A percentile compares a stretch with the other conserved stretches of the same genome.
Evolutionary conservation across 345 rosid species (phyloP).

Genomic region (Pelargonium nanum): DNA sequence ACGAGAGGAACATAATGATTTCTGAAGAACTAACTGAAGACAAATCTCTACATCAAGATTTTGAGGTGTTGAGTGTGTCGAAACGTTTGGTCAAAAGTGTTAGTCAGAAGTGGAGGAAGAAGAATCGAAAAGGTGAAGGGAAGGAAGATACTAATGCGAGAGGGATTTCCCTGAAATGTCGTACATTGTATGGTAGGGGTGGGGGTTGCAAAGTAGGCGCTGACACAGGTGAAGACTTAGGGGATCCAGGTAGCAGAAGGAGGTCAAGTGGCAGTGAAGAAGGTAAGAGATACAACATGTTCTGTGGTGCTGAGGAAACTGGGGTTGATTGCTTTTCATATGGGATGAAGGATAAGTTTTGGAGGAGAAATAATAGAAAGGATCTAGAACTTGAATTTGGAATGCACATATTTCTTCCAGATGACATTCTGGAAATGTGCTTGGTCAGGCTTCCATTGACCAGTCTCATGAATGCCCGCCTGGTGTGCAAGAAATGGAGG

Average conservation of each 20-base stretch:
- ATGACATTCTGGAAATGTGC: slow-evolving; percentile 85
- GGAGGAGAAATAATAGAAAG: slow-evolving; percentile 60
- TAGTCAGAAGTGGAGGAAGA: slow-evolving; percentile 68
- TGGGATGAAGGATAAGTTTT: slow-evolving; percentile 71
- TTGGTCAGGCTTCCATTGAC: slow-evolving; percentile 80
- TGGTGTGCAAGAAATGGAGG: slow-evolving; percentile 94
- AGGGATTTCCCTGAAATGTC: slow-evolving; percentile 59
- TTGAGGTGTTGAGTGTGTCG: slow-evolving; percentile 61
- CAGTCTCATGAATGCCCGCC: slow-evolving; percentile 76
- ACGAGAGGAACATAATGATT: background rate
- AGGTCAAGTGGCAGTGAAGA: slow-evolving; percentile 78
- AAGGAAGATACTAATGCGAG: slow-evolving; percentile 34
- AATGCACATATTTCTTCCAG: slow-evolving; percentile 69
- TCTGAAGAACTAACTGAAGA: slow-evolving; percentile 22
- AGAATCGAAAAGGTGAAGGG: slow-evolving; percentile 34
- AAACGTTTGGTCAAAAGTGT: slow-evolving; percentile 66
- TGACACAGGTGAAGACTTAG: slow-evolving; percentile 69
- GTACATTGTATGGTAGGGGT: slow-evolving; percentile 57
- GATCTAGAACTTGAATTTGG: slow-evolving; percentile 21
- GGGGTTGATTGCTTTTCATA: slow-evolving; percentile 80
- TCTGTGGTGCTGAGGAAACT: slow-evolving; percentile 64
- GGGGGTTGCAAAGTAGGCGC: slow-evolving; percentile 98
- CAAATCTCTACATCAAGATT: slow-evolving; percentile 45
- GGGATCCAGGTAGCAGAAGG: slow-evolving; percentile 64
- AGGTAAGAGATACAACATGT: slow-evolving; percentile 41